Percentiles rank a stretch among this genome's conserved stretches.
Evolutionary conservation across 345 rosid genomes (phyloP).

Genomic region (Draba incana): DNA sequence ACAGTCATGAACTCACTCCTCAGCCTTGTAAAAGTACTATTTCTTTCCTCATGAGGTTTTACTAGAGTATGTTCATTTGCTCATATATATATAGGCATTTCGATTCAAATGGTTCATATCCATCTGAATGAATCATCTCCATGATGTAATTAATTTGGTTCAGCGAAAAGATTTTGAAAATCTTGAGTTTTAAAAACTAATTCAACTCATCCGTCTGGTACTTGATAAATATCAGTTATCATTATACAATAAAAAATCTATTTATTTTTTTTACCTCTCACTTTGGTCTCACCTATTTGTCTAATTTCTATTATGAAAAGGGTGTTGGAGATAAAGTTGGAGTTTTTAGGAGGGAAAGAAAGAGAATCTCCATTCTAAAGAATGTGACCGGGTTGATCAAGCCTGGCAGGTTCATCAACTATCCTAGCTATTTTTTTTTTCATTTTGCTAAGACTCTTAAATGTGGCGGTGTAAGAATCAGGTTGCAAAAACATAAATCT

Average conservation of each 20-base stretch:
- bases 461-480: background rate
- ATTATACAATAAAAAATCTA: background rate
- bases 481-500: background rate
- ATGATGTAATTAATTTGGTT: too few relatives aligned
- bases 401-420: conserved; percentile 55
- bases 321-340: conserved; percentile 36
- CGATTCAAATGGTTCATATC: too few relatives aligned
- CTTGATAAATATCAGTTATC: too few relatives aligned
- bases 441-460: background rate
- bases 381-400: conserved; percentile 71
- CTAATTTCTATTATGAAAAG: conserved; percentile 21
- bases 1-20: conserved; percentile 41
- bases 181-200: too few relatives aligned
- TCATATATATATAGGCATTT: too few relatives aligned
- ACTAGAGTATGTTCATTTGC: too few relatives aligned
- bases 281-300: background rate
- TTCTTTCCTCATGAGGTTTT: conserved; percentile 6
- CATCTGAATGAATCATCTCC: too few relatives aligned
- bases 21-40: conserved; percentile 39
- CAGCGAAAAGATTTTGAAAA: too few relatives aligned
- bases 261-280: background rate
- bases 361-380: conserved; percentile 48
- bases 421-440: background rate
- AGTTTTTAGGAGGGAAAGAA: conserved; percentile 46
- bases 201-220: too few relatives aligned